Evolutionary conservation across 192 early-diverging fungal species (phyloP).

Genomic region (Podila epicladia): DNA sequence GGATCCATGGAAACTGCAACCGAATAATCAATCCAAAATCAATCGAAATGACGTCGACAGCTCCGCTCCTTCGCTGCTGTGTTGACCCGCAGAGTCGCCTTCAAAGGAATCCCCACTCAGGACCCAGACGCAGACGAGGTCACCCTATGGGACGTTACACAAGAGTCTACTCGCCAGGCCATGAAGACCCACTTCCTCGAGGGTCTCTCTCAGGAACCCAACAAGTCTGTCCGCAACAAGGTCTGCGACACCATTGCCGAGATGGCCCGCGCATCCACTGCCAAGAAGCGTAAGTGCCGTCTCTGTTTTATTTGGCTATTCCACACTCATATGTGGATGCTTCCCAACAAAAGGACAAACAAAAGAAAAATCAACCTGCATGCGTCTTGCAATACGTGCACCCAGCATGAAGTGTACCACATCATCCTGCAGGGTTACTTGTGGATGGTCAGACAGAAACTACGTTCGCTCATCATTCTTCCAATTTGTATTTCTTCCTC

Average conservation of each 20-base stretch:
- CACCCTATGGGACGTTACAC: slow-evolving; percentile 78
- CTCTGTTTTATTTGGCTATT: not conserved
- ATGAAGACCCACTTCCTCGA: slow-evolving; percentile 83
- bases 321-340: not conserved
- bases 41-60: slow-evolving; percentile 30
- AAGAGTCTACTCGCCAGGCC: slow-evolving; percentile 67
- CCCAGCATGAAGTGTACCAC: too few relatives aligned
- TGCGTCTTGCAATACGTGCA: too few relatives aligned
- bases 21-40: not conserved
- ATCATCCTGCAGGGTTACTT: too few relatives aligned
- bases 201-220: slow-evolving; percentile 80
- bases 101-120: slow-evolving; percentile 58
- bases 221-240: slow-evolving; percentile 84
- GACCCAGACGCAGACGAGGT: slow-evolving; percentile 47
- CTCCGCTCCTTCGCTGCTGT: slow-evolving; percentile 64
- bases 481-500: not conserved
- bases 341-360: not conserved
- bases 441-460: too few relatives aligned
- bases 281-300: slow-evolving; percentile 58
- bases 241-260: slow-evolving; percentile 95
- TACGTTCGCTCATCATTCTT: not conserved
- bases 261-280: slow-evolving; percentile 71
- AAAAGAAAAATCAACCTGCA: too few relatives aligned
- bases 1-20: not conserved
- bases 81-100: slow-evolving; percentile 65